Percentiles rank a stretch among this genome's conserved stretches.
phyloP scores from a whole-genome alignment of 1,284 basidiomycete genomes.

The Ustilago bromivora region DNA sequence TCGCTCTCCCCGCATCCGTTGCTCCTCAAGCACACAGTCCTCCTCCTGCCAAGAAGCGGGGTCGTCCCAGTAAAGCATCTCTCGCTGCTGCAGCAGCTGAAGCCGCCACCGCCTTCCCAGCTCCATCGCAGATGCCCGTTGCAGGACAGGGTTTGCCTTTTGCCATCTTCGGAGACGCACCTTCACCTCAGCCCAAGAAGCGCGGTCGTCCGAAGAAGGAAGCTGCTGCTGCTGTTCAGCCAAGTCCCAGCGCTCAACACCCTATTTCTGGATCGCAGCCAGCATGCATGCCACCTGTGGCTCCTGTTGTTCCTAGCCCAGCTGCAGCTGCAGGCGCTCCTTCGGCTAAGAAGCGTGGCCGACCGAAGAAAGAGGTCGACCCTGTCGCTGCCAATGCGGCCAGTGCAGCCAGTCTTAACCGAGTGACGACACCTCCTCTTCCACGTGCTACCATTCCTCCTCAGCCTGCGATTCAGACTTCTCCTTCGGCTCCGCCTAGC shows the following conservation, averaged over 20 bases:
- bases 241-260: no score
- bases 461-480: conserved; percentile 20
- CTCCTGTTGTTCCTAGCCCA: conserved; percentile 7
- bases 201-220: conserved; percentile 27
- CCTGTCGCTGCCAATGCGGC: conserved; percentile 18
- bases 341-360: conserved; percentile 28
- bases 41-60: conserved; percentile 37
- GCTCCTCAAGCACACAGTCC: conserved; percentile 4
- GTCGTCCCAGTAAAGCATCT: conserved; percentile 41
- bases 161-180: neutral
- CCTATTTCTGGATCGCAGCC: neutral
- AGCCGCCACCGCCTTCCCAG: conserved; percentile 9
- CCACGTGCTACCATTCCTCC: conserved; percentile 9
- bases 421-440: conserved; percentile 29
- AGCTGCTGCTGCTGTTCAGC: conserved; percentile 2
- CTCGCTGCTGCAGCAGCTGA: conserved; percentile 20
- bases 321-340: conserved; percentile 1
- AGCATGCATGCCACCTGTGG: neutral
- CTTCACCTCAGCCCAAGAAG: conserved; percentile 30
- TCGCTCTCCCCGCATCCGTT: neutral
- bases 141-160: conserved; percentile 11
- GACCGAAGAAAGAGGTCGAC: conserved; percentile 29
- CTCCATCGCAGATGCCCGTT: neutral
- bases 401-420: conserved; percentile 22
- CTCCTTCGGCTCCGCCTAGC: conserved; percentile 17